A percentile compares a stretch with the other conserved stretches of the same genome.
Conservation (phyloP, 2,329 filamentous ascomycete species). For the Xylariomycetidae sp. region DNA sequence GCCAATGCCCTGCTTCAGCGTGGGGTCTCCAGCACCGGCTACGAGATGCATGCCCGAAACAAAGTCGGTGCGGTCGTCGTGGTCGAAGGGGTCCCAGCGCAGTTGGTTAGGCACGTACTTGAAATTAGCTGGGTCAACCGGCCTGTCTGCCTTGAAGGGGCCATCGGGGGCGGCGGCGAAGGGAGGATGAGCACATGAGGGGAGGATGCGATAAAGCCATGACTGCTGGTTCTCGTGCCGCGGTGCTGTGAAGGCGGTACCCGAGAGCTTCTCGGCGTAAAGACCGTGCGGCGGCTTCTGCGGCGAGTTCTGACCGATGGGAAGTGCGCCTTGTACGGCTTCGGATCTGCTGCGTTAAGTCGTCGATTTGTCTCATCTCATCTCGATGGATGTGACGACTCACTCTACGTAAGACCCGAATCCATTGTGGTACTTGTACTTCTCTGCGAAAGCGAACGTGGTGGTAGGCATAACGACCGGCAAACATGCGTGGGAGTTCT, state of each 20-base stretch:
- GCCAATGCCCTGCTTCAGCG: constrained; percentile 63
- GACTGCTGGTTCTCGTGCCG: constrained; percentile 52
- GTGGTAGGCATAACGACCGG: constrained; percentile 30
- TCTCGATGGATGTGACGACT: too few species aligned
- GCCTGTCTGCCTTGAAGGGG: constrained; percentile 41
- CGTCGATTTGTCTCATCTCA: too few species aligned
- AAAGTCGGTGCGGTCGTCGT: constrained; percentile 51
- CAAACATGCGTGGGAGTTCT: too few species aligned
- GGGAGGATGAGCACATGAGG: constrained; percentile 43
- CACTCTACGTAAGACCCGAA: constrained; percentile 66
- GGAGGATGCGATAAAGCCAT: constrained; percentile 55
- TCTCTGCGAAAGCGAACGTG: constrained; percentile 28
- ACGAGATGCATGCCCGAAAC: constrained; percentile 53
- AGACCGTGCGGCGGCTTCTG: constrained; percentile 64
- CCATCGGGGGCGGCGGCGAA: constrained; percentile 27
- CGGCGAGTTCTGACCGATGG: constrained; percentile 62
- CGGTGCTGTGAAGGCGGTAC: constrained; percentile 54
- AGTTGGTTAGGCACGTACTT: constrained; percentile 78
- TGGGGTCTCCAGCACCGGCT: constrained; percentile 67
- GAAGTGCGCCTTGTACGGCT: constrained; percentile 59
- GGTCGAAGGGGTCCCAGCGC: constrained; percentile 75
- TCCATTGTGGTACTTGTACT: constrained; percentile 62
- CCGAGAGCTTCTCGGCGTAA: constrained; percentile 62
- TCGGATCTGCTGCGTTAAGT: too few species aligned
- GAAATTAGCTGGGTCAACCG: constrained; percentile 46